Base-by-base conservation (phyloP, 352 stramenopile species). In the Globisporangium carolinianum region DNA sequence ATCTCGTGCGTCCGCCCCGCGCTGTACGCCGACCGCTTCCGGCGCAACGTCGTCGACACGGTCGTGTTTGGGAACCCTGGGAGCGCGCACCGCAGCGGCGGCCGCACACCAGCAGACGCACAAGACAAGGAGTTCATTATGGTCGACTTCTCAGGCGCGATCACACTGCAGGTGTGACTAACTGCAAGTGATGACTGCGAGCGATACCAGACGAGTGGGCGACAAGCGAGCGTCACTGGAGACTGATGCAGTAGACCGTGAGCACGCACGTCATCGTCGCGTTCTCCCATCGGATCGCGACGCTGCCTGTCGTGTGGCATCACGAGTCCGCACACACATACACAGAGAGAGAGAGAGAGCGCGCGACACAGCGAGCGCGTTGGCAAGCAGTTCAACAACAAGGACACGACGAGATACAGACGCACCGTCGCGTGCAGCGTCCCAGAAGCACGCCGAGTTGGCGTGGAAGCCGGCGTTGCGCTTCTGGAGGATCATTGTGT, bases 401-500 rank as follows among this genome's bases (percentile, higher is more conserved):
- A 32, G 24, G 24, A 3, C 24, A 47, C 4, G 42, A 47, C 4
- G 11, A 55, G 37, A 46, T 11, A 7, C n/a, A 17, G 35, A 58
- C 80, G 58, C 53, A 92, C 84, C 86, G 58, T 95, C 86, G 37
- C 80, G 85, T 42, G 91, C 69, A 37, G 86, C 76, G 58, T 95
- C 83, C 86, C 86, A 95, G 67, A 92, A 92, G 63, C 83, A 94
- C 35, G 86, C 77, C 47, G 83, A 93, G 61, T 89, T 94, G 63
- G 82, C 91, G 70, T 95, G 86, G 59, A 79, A 91, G 47, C 86
- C 83, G 11, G 83, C 79, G 58, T 95, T 95, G 18, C 83, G 73
- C 79, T 95, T 95, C 65, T 95, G 86, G n/a, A 95, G 66, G 55
- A 95, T 81, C 48, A 83, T 84, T 67, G 81, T 89, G 68, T 95